A percentile compares a stretch with the other conserved stretches of the same genome.
phyloP scores from a whole-genome alignment of 306 rosid genomes.

The Trifolium repens region DNA sequence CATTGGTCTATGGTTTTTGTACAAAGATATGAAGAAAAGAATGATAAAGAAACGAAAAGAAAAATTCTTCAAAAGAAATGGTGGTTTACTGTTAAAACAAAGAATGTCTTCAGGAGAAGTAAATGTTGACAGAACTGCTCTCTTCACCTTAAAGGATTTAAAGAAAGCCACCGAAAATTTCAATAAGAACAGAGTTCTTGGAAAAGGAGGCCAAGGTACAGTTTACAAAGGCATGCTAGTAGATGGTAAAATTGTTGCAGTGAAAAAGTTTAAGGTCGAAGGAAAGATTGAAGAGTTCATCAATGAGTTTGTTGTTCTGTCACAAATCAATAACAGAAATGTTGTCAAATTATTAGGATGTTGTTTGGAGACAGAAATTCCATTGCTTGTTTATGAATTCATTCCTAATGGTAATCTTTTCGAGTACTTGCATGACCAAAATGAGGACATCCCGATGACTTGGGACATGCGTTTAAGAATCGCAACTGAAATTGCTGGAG shows the following conservation, averaged over 20 bases:
- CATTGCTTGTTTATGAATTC: neutral
- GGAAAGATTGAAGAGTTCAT: conserved; percentile 45
- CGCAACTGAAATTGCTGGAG: conserved; percentile 43
- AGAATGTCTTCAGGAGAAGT: conserved; percentile 23
- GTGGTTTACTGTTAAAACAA: conserved; percentile 46
- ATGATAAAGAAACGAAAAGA: conserved; percentile 23
- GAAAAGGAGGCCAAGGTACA: conserved; percentile 53
- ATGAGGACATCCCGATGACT: conserved; percentile 37
- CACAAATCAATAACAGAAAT: conserved; percentile 49
- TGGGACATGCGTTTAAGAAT: conserved; percentile 48
- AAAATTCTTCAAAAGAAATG: conserved; percentile 45
- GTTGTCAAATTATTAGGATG: conserved; percentile 40
- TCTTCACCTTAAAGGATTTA: conserved; percentile 39
- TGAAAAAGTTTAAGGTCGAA: conserved; percentile 38
- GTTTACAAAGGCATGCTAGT: conserved; percentile 50
- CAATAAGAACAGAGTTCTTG: conserved; percentile 42
- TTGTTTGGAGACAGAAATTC: neutral
- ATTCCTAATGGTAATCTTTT: conserved; percentile 42
- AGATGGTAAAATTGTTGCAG: conserved; percentile 47
- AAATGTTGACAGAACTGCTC: conserved; percentile 31
- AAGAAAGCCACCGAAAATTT: conserved; percentile 48
- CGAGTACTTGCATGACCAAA: conserved; percentile 35
- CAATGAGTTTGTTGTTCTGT: conserved; percentile 44
- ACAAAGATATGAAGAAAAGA: conserved; percentile 14
- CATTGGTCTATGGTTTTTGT: conserved; percentile 29